Evolutionary conservation across 2,329 filamentous ascomycete genomes (phyloP).

Genomic region (Colletotrichum sp.): DNA sequence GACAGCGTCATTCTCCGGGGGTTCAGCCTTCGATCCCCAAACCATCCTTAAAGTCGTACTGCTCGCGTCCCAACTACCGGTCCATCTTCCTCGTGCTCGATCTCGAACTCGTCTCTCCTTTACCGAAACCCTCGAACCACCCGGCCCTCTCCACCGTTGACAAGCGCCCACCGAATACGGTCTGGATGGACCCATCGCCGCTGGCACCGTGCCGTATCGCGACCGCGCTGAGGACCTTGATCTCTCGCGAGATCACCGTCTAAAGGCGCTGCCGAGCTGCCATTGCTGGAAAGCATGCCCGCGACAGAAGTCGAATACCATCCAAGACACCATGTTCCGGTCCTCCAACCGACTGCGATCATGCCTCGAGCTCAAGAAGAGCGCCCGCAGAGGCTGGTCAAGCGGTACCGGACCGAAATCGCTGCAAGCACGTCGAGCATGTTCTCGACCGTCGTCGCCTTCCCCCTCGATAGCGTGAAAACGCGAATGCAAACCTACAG

Average conservation of each 20-base stretch:
- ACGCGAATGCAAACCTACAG: conserved; percentile 89
- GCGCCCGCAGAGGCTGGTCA: conserved; percentile 58
- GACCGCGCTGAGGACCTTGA: conserved; percentile 66
- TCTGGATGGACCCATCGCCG: conserved; percentile 21
- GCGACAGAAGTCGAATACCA: conserved; percentile 38
- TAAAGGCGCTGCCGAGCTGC: conserved; percentile 44
- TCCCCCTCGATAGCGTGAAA: conserved; percentile 88
- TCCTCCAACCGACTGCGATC: conserved; percentile 42
- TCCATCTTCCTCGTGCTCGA: background rate
- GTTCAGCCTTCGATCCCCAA: conserved; percentile 26
- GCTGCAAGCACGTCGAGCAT: conserved; percentile 79
- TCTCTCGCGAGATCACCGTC: conserved; percentile 56
- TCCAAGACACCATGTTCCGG: conserved; percentile 49
- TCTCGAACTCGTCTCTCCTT: conserved; percentile 1
- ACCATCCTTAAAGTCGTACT: background rate
- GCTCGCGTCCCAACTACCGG: background rate
- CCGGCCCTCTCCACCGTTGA: background rate
- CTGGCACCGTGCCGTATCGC: conserved; percentile 46
- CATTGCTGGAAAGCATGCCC: conserved; percentile 41
- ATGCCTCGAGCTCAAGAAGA: conserved; percentile 41
- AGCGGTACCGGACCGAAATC: conserved; percentile 81
- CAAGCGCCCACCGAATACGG: background rate
- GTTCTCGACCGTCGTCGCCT: conserved; percentile 80
- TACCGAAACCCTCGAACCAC: background rate
- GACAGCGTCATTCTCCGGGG: conserved; percentile 19